phyloP scores from a whole-genome alignment of 1,284 basidiomycete genomes.

The Sutorius eximius region DNA sequence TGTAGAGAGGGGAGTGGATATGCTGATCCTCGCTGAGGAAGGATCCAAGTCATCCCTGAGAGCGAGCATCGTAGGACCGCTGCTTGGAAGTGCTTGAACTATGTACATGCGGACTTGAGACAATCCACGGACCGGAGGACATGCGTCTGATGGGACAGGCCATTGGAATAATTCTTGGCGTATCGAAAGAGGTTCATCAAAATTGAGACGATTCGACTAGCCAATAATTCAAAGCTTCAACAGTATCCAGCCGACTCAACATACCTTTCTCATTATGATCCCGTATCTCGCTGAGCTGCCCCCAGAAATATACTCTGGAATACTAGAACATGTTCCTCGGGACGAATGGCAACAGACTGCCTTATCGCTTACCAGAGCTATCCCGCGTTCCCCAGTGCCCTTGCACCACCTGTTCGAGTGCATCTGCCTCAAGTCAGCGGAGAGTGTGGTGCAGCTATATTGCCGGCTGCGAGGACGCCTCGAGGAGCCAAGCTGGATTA shows the following conservation, averaged over 20 bases:
- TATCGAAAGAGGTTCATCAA: background rate
- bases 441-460: slow-evolving; percentile 50
- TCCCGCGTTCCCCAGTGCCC: slow-evolving; percentile 56
- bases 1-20: slow-evolving; percentile 47
- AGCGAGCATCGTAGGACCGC: slow-evolving; percentile 30
- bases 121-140: background rate
- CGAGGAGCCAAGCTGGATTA: slow-evolving; percentile 41
- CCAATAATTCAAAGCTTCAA: too few species aligned
- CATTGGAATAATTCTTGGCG: background rate
- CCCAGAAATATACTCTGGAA: slow-evolving; percentile 56
- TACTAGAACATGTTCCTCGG: slow-evolving; percentile 47
- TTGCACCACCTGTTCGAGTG: slow-evolving; percentile 49
- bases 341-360: slow-evolving; percentile 43
- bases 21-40: slow-evolving; percentile 40
- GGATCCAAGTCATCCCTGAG: slow-evolving; percentile 33
- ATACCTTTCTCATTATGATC: slow-evolving; percentile 9
- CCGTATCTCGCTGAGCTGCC: slow-evolving; percentile 43
- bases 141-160: background rate
- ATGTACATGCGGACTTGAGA: background rate
- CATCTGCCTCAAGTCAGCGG: slow-evolving; percentile 44
- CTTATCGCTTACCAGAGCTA: slow-evolving; percentile 53
- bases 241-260: background rate
- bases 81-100: slow-evolving; percentile 18
- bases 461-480: slow-evolving; percentile 43
- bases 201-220: background rate